Base-by-base conservation (phyloP, 257 asterid genomes). In the Petunia secreta region DNA sequence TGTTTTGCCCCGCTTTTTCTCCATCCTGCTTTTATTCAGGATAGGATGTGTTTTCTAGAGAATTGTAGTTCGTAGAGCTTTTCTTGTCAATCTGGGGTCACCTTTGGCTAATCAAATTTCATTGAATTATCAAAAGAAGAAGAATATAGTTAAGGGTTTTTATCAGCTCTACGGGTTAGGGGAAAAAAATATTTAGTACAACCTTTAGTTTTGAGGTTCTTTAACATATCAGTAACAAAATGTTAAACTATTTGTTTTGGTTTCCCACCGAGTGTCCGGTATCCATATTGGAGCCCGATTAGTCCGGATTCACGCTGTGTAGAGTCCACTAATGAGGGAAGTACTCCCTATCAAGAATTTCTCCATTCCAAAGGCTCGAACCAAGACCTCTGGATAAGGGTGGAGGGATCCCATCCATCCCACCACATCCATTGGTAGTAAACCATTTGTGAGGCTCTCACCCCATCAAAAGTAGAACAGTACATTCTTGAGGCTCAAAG, bases 1-100 rank as follows among this genome's bases (percentile, higher is more conserved):
- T 46, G 15, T 44, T 44, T 1, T 4, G 44, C 75, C 57, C 14
- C 16, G 40, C 40, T 8, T n/a, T 46, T 25, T 46, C 54, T 69
- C 77, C 44, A n/a, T 69, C 75, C 25, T 44, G 43, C 59, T 50
- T 69, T 41, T 46, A 25, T 34, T 2, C 43, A 71, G 4, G 25
- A 4, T 39, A 71, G 41, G 43, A 46, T 71, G 7, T 10, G 6
- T 52, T 48, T 46, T 71, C 60, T 46, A 2, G 43, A 71, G 59
- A 71, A 71, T 48, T 48, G 34, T 48, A 71, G 59, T 46, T 48
- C 34, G 77, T 48, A 71, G 25, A 48, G 53, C 59, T 48, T 71
- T 71, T 55, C 77, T 71, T 71, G 5, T 34, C 44, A 25, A 71
- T 69, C 41, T 46, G 77, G 77, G 25, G 34, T 71, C 77, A 25